Conservation (phyloP, 257 asterid genomes). For the Fraxinus americana region DNA sequence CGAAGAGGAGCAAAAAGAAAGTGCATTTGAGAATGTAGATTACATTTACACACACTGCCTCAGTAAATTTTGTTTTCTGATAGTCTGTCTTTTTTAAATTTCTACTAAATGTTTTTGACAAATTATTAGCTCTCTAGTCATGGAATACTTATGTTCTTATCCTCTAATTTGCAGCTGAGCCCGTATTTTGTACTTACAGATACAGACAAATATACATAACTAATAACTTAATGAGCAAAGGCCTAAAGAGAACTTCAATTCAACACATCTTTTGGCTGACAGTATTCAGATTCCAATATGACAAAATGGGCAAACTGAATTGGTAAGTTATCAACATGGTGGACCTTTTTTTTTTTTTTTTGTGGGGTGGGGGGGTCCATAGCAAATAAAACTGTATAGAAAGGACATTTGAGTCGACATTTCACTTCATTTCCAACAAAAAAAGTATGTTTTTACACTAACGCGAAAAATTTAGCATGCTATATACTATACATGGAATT, state of each 20-base stretch:
- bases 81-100: background rate
- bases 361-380: background rate
- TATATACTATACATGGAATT: conserved; percentile 7
- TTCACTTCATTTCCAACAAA: conserved; percentile 3
- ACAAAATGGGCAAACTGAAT: background rate
- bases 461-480: conserved; percentile 2
- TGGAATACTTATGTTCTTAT: too few species aligned
- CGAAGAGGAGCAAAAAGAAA: conserved; percentile 26
- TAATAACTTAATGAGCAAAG: background rate
- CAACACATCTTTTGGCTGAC: background rate
- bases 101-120: too few species aligned
- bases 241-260: background rate
- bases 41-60: conserved; percentile 48
- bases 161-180: too few species aligned
- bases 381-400: background rate
- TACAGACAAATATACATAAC: too few species aligned
- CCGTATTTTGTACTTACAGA: too few species aligned
- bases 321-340: background rate
- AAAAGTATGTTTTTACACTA: background rate
- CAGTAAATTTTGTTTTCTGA: background rate
- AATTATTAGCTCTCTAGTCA: too few species aligned
- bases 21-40: conserved; percentile 43
- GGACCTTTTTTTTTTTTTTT: too few species aligned
- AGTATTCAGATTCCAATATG: background rate
- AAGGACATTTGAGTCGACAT: background rate